Evolutionary conservation across 371 early-diverging fungal genomes (phyloP).

Genomic region (Haplosporangium sp.): DNA sequence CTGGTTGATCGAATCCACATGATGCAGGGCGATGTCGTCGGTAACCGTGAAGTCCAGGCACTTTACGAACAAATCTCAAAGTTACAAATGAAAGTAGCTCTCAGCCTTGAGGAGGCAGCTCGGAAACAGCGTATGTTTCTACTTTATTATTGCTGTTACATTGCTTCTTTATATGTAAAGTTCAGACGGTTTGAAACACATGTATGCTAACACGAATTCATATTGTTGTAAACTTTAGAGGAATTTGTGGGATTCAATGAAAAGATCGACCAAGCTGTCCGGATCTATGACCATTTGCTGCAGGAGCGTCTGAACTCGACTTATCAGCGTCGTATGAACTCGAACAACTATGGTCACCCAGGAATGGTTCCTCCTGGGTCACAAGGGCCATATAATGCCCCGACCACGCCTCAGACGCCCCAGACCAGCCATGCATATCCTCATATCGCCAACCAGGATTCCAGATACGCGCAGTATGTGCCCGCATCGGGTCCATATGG

Average conservation of each 20-base stretch:
- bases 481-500: slow-evolving; percentile 21
- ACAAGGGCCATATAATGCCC: slow-evolving; percentile 22
- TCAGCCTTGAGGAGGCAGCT: slow-evolving; percentile 71
- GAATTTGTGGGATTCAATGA: slow-evolving; percentile 74
- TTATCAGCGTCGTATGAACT: slow-evolving; percentile 44
- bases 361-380: slow-evolving; percentile 61
- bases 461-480: slow-evolving; percentile 42
- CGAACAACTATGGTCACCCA: slow-evolving; percentile 43
- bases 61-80: slow-evolving; percentile 79
- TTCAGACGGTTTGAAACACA: no score
- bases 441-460: slow-evolving; percentile 15
- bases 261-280: slow-evolving; percentile 79
- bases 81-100: slow-evolving; percentile 77
- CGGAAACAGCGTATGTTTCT: slow-evolving; percentile 67
- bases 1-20: slow-evolving; percentile 71
- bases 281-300: slow-evolving; percentile 83
- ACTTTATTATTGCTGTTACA: neutral
- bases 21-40: slow-evolving; percentile 68
- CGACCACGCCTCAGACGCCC: slow-evolving; percentile 29
- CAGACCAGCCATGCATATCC: slow-evolving; percentile 40
- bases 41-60: slow-evolving; percentile 74
- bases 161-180: no score
- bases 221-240: slow-evolving; percentile 49
- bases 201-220: no score
- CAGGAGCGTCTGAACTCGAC: slow-evolving; percentile 71